A percentile compares a stretch with the other conserved stretches of the same genome.
Evolutionary conservation across 345 rosid species (phyloP).

Genomic region (Boechera stricta): DNA sequence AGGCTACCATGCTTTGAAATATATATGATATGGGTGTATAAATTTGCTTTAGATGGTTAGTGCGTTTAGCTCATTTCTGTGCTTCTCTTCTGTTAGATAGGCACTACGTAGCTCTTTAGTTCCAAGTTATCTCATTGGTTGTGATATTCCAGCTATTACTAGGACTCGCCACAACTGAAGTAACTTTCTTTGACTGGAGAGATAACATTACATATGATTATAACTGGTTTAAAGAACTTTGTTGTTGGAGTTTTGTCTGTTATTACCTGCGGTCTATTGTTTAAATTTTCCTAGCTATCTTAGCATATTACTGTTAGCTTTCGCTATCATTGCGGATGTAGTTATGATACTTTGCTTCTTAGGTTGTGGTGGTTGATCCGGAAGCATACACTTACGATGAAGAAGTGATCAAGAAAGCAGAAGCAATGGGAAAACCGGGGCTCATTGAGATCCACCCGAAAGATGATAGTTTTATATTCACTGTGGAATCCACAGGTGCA

Average conservation of each 20-base stretch:
- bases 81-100: not conserved
- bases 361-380: slow-evolving; percentile 85
- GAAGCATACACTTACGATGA: slow-evolving; percentile 95
- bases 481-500: slow-evolving; percentile 94
- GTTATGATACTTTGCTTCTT: not conserved
- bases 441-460: slow-evolving; percentile 83
- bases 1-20: not conserved
- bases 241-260: not conserved
- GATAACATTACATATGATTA: not conserved
- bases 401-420: slow-evolving; percentile 89
- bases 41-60: not conserved
- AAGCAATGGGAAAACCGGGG: slow-evolving; percentile 92
- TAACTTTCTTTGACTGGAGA: not conserved
- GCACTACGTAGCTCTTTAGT: not conserved
- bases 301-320: not conserved
- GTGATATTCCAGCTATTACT: not conserved
- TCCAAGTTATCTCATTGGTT: not conserved
- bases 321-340: not conserved
- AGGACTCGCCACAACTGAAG: not conserved
- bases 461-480: slow-evolving; percentile 87
- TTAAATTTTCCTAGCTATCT: not conserved
- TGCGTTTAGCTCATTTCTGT: not conserved
- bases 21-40: not conserved
- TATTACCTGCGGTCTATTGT: not conserved
- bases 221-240: not conserved